These are phyloP conservation scores for Leccinum truebloodii DNA, from an alignment of 768 basidiomycete species.

Conservation along the genomic window DNA sequence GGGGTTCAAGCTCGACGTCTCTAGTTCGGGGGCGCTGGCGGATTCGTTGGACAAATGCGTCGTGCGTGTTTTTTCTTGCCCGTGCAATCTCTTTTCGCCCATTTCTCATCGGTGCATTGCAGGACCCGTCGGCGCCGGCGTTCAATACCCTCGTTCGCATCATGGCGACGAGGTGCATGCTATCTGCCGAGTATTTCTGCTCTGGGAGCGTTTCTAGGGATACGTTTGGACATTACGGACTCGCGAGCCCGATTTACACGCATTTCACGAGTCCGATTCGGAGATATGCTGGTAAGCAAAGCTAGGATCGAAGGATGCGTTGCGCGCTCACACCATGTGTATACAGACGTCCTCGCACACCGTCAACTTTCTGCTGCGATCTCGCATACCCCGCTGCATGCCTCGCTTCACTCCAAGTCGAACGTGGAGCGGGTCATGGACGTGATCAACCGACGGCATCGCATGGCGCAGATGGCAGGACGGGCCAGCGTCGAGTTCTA, in stretches of 20 bases:
- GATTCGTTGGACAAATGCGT: conserved; percentile 85
- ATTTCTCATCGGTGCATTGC: conserved; percentile 2
- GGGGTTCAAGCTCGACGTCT: conserved; percentile 82
- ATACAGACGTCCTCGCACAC: conserved; percentile 85
- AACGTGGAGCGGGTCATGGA: conserved; percentile 86
- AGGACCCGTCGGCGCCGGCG: conserved; percentile 83
- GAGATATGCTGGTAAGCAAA: conserved; percentile 77
- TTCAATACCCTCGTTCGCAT: conserved; percentile 98
- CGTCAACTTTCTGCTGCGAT: conserved; percentile 93
- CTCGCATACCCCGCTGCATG: conserved; percentile 77
- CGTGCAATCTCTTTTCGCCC: background rate
- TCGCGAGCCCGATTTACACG: conserved; percentile 97
- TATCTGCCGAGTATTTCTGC: conserved; percentile 97
- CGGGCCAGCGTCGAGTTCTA: conserved; percentile 98
- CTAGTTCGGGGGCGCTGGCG: conserved; percentile 87
- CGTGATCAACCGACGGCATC: conserved; percentile 87
- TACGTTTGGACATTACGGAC: conserved; percentile 94
- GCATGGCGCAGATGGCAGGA: conserved; percentile 97
- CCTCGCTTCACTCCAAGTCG: conserved; percentile 82
- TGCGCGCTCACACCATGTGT: background rate
- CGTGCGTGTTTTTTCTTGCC: conserved; percentile 45
- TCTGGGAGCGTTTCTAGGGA: conserved; percentile 91
- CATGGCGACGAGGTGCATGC: conserved; percentile 99
- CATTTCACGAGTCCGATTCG: conserved; percentile 98
- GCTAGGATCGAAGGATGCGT: background rate